Conservation (phyloP, 176 grass and related monocot genomes). For the Oryza officinalis region DNA sequence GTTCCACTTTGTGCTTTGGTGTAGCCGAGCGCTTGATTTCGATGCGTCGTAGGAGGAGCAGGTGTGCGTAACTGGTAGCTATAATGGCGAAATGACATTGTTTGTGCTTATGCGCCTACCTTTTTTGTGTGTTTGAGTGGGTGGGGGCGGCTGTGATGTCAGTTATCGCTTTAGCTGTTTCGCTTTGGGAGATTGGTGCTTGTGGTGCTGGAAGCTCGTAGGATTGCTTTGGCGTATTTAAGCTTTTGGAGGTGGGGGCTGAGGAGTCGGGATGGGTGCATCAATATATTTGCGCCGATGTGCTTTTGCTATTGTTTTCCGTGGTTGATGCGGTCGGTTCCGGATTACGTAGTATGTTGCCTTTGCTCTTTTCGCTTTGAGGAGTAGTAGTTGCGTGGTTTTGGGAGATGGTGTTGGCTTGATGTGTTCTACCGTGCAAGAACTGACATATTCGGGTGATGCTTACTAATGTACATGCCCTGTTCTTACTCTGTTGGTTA, state of each 20-base stretch:
- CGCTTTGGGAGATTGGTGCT: constrained; percentile 47
- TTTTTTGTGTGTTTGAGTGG: constrained; percentile 31
- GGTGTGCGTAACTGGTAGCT: not conserved
- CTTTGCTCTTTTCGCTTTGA: constrained; percentile 6
- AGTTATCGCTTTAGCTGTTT: constrained; percentile 40
- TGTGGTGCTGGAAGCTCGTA: constrained; percentile 57
- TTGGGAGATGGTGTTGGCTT: not conserved
- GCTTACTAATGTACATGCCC: not conserved
- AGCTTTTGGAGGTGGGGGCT: not conserved
- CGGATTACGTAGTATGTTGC: not conserved
- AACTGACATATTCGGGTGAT: not conserved
- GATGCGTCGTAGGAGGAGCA: constrained; percentile 5
- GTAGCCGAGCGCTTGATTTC: constrained; percentile 20
- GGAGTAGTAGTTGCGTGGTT: not conserved
- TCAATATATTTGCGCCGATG: not conserved
- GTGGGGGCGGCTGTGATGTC: constrained; percentile 39
- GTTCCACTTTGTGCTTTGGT: constrained; percentile 5
- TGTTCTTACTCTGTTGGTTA: not conserved
- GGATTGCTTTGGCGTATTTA: constrained; percentile 38
- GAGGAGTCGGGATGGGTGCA: not conserved
- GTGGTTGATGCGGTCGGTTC: constrained; percentile 16
- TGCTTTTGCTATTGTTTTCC: constrained; percentile 17
- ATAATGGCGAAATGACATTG: constrained; percentile 29
- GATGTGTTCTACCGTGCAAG: not conserved
- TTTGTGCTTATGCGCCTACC: constrained; percentile 36